Evolutionary conservation across 129 eudicot species (phyloP).

Genomic region (Dittrichia graveolens): DNA sequence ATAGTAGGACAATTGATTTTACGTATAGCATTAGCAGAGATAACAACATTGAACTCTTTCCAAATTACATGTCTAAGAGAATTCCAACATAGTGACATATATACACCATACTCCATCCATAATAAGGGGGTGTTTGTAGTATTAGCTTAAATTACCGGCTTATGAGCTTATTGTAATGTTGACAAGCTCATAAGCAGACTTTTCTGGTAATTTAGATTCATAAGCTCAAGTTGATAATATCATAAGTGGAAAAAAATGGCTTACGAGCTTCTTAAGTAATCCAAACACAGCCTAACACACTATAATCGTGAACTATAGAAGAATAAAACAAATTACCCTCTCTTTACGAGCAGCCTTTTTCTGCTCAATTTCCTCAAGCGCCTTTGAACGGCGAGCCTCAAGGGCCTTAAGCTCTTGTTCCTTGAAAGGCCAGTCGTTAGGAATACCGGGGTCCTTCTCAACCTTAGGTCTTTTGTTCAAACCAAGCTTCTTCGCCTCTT

Average conservation of each 20-base stretch:
- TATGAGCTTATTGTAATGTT: too few relatives aligned
- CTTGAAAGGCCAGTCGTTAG: slow-evolving; percentile 99
- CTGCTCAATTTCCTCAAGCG: slow-evolving; percentile 75
- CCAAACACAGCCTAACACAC: not conserved
- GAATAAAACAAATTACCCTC: slow-evolving; percentile 54
- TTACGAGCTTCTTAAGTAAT: too few relatives aligned
- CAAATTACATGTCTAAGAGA: not conserved
- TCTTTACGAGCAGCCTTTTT: slow-evolving; percentile 98
- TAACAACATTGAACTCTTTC: not conserved
- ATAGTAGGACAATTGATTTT: not conserved
- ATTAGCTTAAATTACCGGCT: too few relatives aligned
- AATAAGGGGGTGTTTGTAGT: too few relatives aligned
- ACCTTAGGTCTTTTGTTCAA: slow-evolving; percentile 61
- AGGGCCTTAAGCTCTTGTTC: slow-evolving; percentile 96
- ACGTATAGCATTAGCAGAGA: not conserved
- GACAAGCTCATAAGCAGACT: too few relatives aligned
- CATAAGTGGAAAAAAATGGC: too few relatives aligned
- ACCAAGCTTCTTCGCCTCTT: slow-evolving; percentile 89
- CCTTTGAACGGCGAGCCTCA: slow-evolving; percentile 75
- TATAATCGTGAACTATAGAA: not conserved
- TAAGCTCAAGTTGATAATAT: too few relatives aligned
- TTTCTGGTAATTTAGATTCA: too few relatives aligned
- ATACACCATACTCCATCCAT: not conserved
- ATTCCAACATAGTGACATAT: not conserved
- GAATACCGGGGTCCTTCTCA: slow-evolving; percentile 96